Evolutionary conservation across 169 alveolate genomes (phyloP).

Genomic region (Perkinsus olseni): DNA sequence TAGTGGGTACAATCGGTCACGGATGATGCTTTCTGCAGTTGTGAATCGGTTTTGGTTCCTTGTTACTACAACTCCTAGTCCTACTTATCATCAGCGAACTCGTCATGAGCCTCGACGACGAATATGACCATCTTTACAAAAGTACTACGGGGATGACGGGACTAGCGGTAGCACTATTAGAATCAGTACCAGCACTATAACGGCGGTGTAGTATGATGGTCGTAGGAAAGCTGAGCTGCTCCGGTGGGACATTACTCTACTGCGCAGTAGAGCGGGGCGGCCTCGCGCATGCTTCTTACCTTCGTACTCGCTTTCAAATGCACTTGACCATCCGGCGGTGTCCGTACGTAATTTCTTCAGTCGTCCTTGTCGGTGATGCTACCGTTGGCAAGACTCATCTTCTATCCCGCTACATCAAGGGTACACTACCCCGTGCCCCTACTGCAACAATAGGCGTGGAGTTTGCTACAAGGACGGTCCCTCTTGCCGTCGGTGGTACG

Average conservation of each 20-base stretch:
- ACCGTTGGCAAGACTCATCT: slow-evolving; percentile 92
- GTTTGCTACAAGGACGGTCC: slow-evolving; percentile 94
- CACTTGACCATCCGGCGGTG: no score
- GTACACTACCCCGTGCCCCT: slow-evolving; percentile 85
- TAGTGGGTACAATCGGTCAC: no score
- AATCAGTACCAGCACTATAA: no score
- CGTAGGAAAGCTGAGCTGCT: no score
- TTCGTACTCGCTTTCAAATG: no score
- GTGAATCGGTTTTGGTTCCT: not conserved
- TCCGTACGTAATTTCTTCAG: not conserved
- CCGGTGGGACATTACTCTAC: no score
- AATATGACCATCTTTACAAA: slow-evolving; percentile 69
- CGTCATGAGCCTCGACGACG: slow-evolving; percentile 52
- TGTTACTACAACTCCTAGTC: not conserved
- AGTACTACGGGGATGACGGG: slow-evolving; percentile 5
- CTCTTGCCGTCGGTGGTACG: slow-evolving; percentile 88
- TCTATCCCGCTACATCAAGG: slow-evolving; percentile 86
- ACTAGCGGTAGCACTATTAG: no score
- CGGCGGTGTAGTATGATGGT: no score
- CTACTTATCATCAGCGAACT: no score
- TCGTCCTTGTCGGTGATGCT: slow-evolving; percentile 91
- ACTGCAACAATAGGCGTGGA: slow-evolving; percentile 98
- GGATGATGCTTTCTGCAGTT: no score
- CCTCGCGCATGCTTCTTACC: no score
- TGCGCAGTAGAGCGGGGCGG: no score